Evolutionary conservation across 352 stramenopile genomes (phyloP).

Genomic region (Phytophthora pistaciae): DNA sequence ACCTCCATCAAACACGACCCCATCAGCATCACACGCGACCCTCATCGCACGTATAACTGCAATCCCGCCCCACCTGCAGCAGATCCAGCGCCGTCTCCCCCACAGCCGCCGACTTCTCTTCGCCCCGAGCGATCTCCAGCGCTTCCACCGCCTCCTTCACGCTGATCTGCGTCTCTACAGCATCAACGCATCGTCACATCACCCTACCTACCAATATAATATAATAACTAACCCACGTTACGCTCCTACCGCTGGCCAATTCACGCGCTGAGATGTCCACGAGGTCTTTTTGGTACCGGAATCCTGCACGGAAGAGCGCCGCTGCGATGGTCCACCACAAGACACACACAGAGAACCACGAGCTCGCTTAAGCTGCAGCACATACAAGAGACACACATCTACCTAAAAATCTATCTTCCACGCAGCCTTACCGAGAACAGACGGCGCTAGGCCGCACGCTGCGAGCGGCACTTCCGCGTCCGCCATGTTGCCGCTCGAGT

Average conservation of each 20-base stretch:
- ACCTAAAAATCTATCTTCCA: not conserved
- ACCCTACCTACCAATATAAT: not conserved
- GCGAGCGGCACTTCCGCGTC: slow-evolving; percentile 46
- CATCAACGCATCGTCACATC: not conserved
- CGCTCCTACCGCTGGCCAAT: slow-evolving; percentile 55
- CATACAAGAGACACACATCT: not conserved
- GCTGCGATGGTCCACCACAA: slow-evolving; percentile 31
- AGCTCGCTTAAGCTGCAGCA: not conserved
- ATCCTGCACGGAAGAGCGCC: slow-evolving; percentile 66
- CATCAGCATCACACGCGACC: too few species aligned
- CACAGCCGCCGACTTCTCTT: slow-evolving; percentile 16
- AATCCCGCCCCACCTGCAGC: slow-evolving; percentile 39
- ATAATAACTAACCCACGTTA: not conserved
- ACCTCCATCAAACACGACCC: not conserved
- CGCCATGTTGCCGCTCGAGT: slow-evolving; percentile 17
- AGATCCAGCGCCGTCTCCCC: slow-evolving; percentile 56
- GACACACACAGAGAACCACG: not conserved
- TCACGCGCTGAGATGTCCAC: slow-evolving; percentile 58
- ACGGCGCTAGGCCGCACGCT: slow-evolving; percentile 67
- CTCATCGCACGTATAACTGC: not conserved
- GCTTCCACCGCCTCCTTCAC: slow-evolving; percentile 45
- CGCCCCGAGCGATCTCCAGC: slow-evolving; percentile 31
- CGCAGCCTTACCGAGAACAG: slow-evolving; percentile 50
- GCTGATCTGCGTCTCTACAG: slow-evolving; percentile 52
- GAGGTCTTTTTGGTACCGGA: slow-evolving; percentile 68